Evolutionary conservation across 441 rosid species (phyloP).

Genomic region (Populus hybrid): DNA sequence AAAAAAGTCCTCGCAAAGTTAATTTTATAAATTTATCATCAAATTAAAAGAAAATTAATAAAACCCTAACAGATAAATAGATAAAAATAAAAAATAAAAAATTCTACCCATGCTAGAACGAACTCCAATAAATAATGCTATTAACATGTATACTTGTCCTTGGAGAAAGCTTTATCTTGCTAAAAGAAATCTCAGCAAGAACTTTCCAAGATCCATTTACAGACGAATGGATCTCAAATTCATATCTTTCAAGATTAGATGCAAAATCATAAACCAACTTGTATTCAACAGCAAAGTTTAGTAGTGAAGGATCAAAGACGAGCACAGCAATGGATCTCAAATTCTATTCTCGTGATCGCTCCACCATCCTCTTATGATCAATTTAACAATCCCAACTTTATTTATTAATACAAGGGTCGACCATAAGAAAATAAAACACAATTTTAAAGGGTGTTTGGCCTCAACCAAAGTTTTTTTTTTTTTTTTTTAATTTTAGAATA

Average conservation of each 20-base stretch:
- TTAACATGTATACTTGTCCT: constrained; percentile 27
- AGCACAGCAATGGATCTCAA: constrained; percentile 37
- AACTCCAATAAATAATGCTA: constrained; percentile 41
- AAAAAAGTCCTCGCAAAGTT: too few species aligned
- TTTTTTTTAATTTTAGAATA: too few species aligned
- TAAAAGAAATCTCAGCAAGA: constrained; percentile 39
- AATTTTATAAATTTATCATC: too few species aligned
- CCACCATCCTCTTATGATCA: too few species aligned
- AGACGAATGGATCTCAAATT: constrained; percentile 50
- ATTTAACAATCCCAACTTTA: constrained; percentile 37
- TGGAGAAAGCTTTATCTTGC: constrained; percentile 21
- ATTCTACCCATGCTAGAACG: neutral
- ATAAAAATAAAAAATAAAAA: constrained; percentile 33
- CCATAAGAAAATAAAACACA: too few species aligned
- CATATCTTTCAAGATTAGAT: constrained; percentile 44
- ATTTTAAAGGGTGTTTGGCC: too few species aligned
- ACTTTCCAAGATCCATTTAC: constrained; percentile 35
- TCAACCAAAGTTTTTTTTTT: too few species aligned
- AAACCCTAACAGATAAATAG: too few species aligned
- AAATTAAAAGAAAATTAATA: too few species aligned
- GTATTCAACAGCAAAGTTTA: constrained; percentile 42
- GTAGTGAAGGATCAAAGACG: constrained; percentile 40
- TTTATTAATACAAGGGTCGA: neutral
- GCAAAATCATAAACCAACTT: constrained; percentile 46
- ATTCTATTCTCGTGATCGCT: too few species aligned